Evolutionary conservation across 805 yeast genomes (phyloP), one percentile per base, ranked within the genome.

Genomic region (Cephaloascus fragrans): DNA sequence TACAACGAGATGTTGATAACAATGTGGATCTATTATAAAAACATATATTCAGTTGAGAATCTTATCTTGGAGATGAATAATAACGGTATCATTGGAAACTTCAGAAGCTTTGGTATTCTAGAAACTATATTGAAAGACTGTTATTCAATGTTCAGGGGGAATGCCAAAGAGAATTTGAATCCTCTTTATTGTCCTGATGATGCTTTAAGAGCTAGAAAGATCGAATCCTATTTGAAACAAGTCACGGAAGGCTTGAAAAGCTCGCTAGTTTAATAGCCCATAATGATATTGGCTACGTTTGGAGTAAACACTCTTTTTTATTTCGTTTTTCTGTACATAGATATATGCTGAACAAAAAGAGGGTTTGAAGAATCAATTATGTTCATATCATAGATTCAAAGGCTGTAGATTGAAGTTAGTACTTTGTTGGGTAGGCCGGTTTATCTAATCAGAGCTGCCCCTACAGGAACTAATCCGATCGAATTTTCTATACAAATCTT

Each of bases 21-120:
- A 6, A 42, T 55, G n/a, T 69, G 73, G 73, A 47, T 57, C 19
- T 47, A 47, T 35, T 64, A 54, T 47, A 55, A 59, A 29, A 69
- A 66, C 40, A 43, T 67, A 23, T 50, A 49, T 19, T 48, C 54
- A 3, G 55, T 64, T n/a, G 54, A 57, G 18, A 45, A 48, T 12
- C 42, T 62, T 15, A 49, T 62, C n/a, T 56, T 62, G 15, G 73
- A 68, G 40, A 53, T 68, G 50, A 57, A 55, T 14, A 60, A 63
- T 38, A 66, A 68, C 42, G 72, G 67, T 4, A 56, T 68, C 9
- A 53, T 54, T 26, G 61, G 66, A 3, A 54, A 60, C 38, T 37
- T 51, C 3, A 53, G 48, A 12, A 67, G 71, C 4, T 47, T 54
- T 8, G 50, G 47, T 34, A 41, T 59, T 10, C 44, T 60, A 15